Conservation (phyloP, 805 yeast species). For the Tetrapisispora fleetii region DNA sequence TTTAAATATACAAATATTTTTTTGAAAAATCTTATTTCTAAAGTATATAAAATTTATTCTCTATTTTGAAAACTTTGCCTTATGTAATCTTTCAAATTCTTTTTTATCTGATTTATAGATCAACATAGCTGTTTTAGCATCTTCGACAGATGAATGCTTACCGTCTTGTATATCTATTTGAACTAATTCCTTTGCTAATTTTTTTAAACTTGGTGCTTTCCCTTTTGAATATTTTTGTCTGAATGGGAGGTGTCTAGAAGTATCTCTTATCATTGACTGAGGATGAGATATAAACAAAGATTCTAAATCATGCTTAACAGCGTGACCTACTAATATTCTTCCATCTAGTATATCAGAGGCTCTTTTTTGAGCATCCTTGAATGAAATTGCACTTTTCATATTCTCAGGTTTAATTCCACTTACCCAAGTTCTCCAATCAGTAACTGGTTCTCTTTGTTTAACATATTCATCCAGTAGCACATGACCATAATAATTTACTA, state of each 20-base stretch:
- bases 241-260: conserved; percentile 53
- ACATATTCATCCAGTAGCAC: conserved; percentile 66
- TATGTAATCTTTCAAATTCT: conserved; percentile 45
- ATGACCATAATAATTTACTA: conserved; percentile 76
- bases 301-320: conserved; percentile 68
- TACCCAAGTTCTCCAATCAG: conserved; percentile 90
- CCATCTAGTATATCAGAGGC: conserved; percentile 45
- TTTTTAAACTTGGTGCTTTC: conserved; percentile 64
- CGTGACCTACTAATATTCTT: conserved; percentile 72
- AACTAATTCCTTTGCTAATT: conserved; percentile 47
- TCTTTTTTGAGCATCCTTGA: conserved; percentile 53
- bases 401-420: conserved; percentile 71
- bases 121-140: conserved; percentile 81
- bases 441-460: conserved; percentile 60
- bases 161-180: conserved; percentile 58
- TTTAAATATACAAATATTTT: not conserved
- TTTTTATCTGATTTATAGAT: conserved; percentile 53
- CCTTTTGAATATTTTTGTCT: conserved; percentile 48
- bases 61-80: not conserved
- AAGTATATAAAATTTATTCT: too few species aligned
- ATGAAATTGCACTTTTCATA: conserved; percentile 57
- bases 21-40: not conserved
- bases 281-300: conserved; percentile 64
- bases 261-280: conserved; percentile 54
- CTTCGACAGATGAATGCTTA: conserved; percentile 81